Conservation (phyloP, 2,329 filamentous ascomycete genomes). For the Colletotrichum sp. region DNA sequence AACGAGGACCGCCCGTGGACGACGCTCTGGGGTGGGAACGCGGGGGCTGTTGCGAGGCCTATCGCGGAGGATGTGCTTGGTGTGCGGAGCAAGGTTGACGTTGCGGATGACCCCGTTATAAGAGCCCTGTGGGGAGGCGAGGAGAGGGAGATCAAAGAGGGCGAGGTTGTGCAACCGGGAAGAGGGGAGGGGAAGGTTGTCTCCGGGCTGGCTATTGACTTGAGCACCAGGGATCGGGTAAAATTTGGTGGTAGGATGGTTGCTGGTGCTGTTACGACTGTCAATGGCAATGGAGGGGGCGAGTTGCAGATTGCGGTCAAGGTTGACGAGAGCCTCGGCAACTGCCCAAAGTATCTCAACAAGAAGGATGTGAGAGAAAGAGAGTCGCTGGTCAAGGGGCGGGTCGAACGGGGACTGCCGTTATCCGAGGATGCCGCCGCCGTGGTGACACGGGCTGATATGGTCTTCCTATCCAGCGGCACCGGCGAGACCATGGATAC, state of each 20-base stretch:
- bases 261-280: conserved; percentile 60
- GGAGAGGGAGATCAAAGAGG: conserved; percentile 40
- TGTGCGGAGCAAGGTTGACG: conserved; percentile 65
- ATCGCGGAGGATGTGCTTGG: conserved; percentile 69
- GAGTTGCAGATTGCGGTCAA: conserved; percentile 64
- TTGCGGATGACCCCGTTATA: conserved; percentile 71
- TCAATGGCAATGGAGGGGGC: conserved; percentile 27
- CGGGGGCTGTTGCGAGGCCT: conserved; percentile 65
- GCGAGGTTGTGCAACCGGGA: conserved; percentile 36
- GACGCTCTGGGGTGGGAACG: conserved; percentile 76
- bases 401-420: conserved; percentile 35
- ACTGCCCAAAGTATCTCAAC: conserved; percentile 89
- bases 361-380: conserved; percentile 63
- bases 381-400: background rate
- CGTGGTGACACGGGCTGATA: conserved; percentile 68
- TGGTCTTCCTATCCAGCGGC: conserved; percentile 79
- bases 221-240: conserved; percentile 71
- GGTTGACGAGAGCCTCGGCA: conserved; percentile 77
- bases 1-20: conserved; percentile 72
- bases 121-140: conserved; percentile 61
- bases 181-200: conserved; percentile 43
- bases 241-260: conserved; percentile 76
- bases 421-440: conserved; percentile 60
- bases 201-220: conserved; percentile 64
- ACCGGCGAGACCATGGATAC: conserved; percentile 78